Conservation (phyloP, 768 basidiomycete species). For the Naganishia kalamii region DNA sequence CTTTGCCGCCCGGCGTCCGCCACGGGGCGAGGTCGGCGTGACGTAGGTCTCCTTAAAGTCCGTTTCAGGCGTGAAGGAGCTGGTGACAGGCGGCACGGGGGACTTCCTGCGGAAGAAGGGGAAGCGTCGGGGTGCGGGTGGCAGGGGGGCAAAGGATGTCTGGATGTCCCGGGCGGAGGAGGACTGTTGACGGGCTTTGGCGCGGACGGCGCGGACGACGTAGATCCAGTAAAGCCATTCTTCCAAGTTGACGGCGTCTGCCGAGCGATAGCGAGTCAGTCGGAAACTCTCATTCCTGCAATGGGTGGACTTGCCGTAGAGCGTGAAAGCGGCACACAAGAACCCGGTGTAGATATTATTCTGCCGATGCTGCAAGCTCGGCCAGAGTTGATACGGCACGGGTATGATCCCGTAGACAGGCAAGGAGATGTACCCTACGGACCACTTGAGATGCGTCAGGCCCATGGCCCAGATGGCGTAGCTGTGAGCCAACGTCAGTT, state of each 20-base stretch:
- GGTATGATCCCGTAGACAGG: slow-evolving; percentile 6
- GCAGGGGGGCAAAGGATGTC: not conserved
- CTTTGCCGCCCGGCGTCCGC: not conserved
- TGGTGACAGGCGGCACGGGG: not conserved
- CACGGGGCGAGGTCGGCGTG: not conserved
- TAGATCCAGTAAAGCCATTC: slow-evolving; percentile 16
- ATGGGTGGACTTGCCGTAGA: not conserved
- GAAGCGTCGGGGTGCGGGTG: not conserved
- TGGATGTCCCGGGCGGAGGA: not conserved
- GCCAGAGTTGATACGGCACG: slow-evolving; percentile 4
- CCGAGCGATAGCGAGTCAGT: not conserved
- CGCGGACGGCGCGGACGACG: slow-evolving; percentile 3
- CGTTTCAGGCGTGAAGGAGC: not conserved
- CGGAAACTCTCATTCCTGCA: not conserved
- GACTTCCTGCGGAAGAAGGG: not conserved
- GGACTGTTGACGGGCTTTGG: not conserved
- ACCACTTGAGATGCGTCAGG: slow-evolving; percentile 12
- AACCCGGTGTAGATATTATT: slow-evolving; percentile 6
- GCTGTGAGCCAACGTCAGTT: no score
- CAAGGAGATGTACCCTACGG: not conserved
- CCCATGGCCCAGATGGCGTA: slow-evolving; percentile 5
- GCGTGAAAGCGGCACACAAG: not conserved
- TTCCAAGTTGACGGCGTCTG: slow-evolving; percentile 7
- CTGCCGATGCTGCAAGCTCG: not conserved
- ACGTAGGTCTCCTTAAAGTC: not conserved